Conservation (phyloP, 805 yeast genomes). For the Candida palmyrensis region DNA sequence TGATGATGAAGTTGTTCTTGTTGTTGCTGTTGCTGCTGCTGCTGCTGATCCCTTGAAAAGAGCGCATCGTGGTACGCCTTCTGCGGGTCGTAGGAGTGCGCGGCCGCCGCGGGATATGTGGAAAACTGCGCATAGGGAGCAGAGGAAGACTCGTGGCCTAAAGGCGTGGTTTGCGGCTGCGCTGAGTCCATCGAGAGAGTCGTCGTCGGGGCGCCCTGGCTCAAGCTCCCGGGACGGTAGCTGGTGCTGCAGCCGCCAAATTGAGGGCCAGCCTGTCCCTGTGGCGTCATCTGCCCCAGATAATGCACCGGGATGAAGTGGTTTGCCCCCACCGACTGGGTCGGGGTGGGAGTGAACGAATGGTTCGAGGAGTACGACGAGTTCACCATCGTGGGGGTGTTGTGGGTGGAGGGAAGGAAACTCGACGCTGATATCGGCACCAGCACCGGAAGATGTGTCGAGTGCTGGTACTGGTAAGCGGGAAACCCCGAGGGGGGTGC, state of each 20-base stretch:
- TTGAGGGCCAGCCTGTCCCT: conserved; percentile 3
- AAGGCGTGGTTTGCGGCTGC: too few relatives aligned
- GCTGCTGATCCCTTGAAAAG: conserved; percentile 5
- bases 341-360: conserved; percentile 30
- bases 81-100: neutral
- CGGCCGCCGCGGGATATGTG: neutral
- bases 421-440: conserved; percentile 11
- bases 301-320: conserved; percentile 8
- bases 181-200: conserved; percentile 47
- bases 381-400: conserved; percentile 39
- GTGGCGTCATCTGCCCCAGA: conserved; percentile 7
- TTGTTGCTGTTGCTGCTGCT: conserved; percentile 9
- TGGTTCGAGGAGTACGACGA: conserved; percentile 39
- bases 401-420: conserved; percentile 38
- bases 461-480: too few relatives aligned
- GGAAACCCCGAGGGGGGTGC: neutral
- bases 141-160: conserved; percentile 8
- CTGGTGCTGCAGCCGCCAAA: conserved; percentile 6
- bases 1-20: conserved; percentile 8
- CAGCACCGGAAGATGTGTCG: too few relatives aligned
- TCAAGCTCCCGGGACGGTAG: conserved; percentile 10
- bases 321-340: conserved; percentile 5
- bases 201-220: conserved; percentile 49
- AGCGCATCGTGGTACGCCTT: neutral
- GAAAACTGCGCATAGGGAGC: neutral